These are phyloP conservation scores for Aureobasidium melanogenum DNA, from an alignment of 2,329 filamentous ascomycete species.

Conservation along the genomic window DNA sequence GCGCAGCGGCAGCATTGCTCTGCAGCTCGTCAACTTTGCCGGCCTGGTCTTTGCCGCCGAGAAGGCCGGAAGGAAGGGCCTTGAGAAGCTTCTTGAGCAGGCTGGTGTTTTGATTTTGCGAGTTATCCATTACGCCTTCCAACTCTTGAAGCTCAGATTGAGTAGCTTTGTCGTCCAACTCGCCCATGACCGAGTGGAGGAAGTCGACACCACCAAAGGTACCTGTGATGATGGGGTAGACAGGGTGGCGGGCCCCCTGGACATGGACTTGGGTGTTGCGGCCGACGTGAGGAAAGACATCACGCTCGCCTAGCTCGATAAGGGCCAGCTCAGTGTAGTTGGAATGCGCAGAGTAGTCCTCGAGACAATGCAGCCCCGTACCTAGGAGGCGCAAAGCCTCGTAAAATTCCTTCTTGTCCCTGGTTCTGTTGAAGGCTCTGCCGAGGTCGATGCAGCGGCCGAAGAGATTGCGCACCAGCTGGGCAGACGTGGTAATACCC, in stretches of 20 bases:
- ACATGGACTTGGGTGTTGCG: constrained; percentile 37
- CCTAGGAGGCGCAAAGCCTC: constrained; percentile 44
- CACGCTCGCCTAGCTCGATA: constrained; percentile 40
- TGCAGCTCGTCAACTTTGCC: constrained; percentile 72
- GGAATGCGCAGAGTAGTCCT: constrained; percentile 47
- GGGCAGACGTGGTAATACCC: constrained; percentile 80
- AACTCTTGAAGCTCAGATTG: constrained; percentile 48
- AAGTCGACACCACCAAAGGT: constrained; percentile 47
- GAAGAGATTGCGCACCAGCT: constrained; percentile 44
- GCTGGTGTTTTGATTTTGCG: constrained; percentile 55
- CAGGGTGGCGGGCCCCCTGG: constrained; percentile 32
- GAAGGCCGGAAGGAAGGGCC: constrained; percentile 72
- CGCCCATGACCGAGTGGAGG: constrained; percentile 42
- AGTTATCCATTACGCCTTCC: constrained; percentile 64
- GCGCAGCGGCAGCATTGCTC: constrained; percentile 61
- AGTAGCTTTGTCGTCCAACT: constrained; percentile 41
- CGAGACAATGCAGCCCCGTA: constrained; percentile 44
- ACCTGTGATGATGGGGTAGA: constrained; percentile 45
- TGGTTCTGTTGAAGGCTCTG: constrained; percentile 36
- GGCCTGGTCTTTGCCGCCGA: constrained; percentile 67
- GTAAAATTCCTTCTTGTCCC: constrained; percentile 35
- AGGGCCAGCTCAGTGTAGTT: constrained; percentile 47
- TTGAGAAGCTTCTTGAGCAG: constrained; percentile 72
- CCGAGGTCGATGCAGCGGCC: constrained; percentile 41
- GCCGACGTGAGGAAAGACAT: constrained; percentile 46